Conservation (phyloP, 495 filamentous ascomycete species). For the Lophium mytilinum region DNA sequence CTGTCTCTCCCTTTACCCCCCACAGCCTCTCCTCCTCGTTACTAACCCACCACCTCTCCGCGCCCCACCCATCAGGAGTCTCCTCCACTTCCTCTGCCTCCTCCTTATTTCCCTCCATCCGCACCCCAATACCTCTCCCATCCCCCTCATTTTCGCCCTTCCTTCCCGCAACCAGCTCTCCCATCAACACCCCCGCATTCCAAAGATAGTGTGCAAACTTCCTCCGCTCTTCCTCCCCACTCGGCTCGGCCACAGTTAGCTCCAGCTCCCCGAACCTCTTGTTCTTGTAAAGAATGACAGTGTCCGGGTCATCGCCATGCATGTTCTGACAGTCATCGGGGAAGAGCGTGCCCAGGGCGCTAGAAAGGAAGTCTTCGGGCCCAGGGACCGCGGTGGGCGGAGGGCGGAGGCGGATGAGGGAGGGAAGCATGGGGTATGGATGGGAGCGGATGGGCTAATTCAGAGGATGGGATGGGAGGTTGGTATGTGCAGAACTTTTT, state of each 20-base stretch:
- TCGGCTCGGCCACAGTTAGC: constrained; percentile 48
- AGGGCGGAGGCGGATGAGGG: constrained; percentile 7
- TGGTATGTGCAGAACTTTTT: background rate
- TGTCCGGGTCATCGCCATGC: constrained; percentile 64
- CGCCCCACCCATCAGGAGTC: constrained; percentile 31
- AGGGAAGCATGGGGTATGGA: constrained; percentile 11
- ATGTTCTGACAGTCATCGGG: constrained; percentile 63
- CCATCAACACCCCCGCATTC: constrained; percentile 70
- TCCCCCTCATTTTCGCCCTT: constrained; percentile 9
- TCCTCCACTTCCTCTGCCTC: constrained; percentile 38
- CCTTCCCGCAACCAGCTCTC: constrained; percentile 54
- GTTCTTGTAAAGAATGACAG: constrained; percentile 56
- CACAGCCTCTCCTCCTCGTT: constrained; percentile 33
- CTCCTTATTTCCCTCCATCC: constrained; percentile 1
- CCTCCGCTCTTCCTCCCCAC: constrained; percentile 46
- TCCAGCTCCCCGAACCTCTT: constrained; percentile 32
- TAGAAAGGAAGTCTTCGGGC: constrained; percentile 60
- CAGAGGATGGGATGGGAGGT: background rate
- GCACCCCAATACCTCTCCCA: constrained; percentile 2
- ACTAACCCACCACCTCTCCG: constrained; percentile 19
- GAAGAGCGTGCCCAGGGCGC: constrained; percentile 63
- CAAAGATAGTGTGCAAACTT: constrained; percentile 82
- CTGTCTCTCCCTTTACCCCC: constrained; percentile 43
- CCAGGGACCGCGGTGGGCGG: background rate
- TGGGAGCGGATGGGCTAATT: background rate